Evolutionary conservation across 2,329 filamentous ascomycete genomes (phyloP), one percentile per base, ranked within the genome.

Genomic region (Microcera coccophila): DNA sequence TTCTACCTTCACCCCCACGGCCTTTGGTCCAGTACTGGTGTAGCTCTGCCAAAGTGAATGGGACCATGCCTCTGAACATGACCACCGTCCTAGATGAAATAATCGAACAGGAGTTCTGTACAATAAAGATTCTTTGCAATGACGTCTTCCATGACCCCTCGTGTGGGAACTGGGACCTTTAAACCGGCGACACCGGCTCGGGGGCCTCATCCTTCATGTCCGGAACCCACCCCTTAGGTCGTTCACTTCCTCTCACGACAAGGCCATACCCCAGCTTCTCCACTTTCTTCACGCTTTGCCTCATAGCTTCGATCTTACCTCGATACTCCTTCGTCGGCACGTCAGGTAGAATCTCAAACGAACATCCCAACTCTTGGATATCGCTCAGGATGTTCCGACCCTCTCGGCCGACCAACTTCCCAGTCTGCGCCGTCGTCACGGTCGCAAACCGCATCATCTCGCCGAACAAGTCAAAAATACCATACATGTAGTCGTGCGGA

Each of bases 391-490:
- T 85, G 5, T 82, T 82, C 29, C 80, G 66, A 12, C 53, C 54
- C 41, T 58, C 57, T 17, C 50, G 39, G 33, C 69, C 68, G 4
- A 71, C 73, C 48, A 74, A 64, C 54, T 64, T 69, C 12, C 85
- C 85, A 7, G 73, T 83, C 4, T 90, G 85, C 1, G 90, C 90
- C 63, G 95, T 86, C 19, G 83, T 82, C 5, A 90, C 90, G 38
- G 95, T 93, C 0, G 89, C 90, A 66, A 96, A 97, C 21, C 90
- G 80, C 93, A 98, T 98, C 72, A 97, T 75, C 70, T 98, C 93
- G 29, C 93, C 93, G 1, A 90, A 90, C 54, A 97, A 78, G 64
- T 98, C 93, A 60, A 95, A 96, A 3, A 98, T 69, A 8, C 91
- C 93, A 49, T 93, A 84, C 44, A 95, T 69, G 62, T 95, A 97